Evolutionary conservation across 2,329 filamentous ascomycete species (phyloP).

Genomic region (Cladorrhinum sp.): DNA sequence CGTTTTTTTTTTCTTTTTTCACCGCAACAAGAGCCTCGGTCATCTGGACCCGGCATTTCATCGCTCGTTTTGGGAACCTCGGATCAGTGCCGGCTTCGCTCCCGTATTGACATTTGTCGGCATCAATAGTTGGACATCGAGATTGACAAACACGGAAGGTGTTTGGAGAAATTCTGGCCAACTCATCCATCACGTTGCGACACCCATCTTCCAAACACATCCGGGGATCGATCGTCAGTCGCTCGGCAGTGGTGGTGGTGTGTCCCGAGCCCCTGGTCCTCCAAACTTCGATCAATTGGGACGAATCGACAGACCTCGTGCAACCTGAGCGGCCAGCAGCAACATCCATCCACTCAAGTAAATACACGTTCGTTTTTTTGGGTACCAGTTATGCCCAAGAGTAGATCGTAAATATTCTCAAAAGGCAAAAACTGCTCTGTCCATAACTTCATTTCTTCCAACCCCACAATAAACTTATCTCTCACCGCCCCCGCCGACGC

Average conservation of each 20-base stretch:
- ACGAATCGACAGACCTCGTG: neutral
- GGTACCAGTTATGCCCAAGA: neutral
- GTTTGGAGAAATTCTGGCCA: neutral
- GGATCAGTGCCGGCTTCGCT: neutral
- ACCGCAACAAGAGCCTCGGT: neutral
- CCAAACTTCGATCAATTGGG: neutral
- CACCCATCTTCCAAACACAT: neutral
- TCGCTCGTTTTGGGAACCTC: neutral
- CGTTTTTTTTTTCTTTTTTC: no score
- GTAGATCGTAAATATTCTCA: neutral
- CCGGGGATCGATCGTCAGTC: neutral
- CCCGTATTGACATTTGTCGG: neutral
- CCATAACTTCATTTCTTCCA: neutral
- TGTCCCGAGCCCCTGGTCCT: neutral
- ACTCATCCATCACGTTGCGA: neutral
- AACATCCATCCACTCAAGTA: neutral
- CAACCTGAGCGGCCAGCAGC: neutral
- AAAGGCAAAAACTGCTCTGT: no score
- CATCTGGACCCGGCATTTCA: neutral
- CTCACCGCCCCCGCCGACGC: neutral
- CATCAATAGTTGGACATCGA: neutral
- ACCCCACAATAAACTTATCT: neutral
- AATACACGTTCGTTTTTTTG: neutral
- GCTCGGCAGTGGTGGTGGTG: neutral
- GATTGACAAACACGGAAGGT: conserved; percentile 3